Evolutionary conservation across 257 asterid species (phyloP).

Genomic region (Mitragyna speciosa): DNA sequence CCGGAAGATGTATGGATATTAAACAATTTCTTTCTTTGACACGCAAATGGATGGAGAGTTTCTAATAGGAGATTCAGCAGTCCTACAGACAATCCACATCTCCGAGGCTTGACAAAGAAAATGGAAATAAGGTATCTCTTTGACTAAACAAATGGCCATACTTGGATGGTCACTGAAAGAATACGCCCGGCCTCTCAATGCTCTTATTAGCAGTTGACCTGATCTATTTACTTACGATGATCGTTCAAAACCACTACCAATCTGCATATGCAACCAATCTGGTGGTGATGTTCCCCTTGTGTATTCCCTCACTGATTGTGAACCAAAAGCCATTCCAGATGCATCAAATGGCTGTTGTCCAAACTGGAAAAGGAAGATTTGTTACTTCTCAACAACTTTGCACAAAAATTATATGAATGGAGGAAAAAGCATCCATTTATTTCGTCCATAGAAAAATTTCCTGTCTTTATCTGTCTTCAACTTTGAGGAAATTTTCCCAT

Average conservation of each 20-base stretch:
- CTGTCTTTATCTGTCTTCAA: not conserved
- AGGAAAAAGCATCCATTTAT: not conserved
- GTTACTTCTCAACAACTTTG: not conserved
- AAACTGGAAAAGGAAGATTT: conserved; percentile 44
- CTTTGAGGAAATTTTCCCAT: not conserved
- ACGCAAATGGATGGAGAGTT: not conserved
- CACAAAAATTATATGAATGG: not conserved
- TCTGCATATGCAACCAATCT: conserved; percentile 96
- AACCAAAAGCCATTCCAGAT: conserved; percentile 53
- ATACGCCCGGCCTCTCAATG: conserved; percentile 4
- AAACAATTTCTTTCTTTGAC: conserved; percentile 11
- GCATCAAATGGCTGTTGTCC: conserved; percentile 62
- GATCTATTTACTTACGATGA: conserved; percentile 37
- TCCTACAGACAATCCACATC: not conserved
- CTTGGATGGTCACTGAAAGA: conserved; percentile 4
- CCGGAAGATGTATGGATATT: not conserved
- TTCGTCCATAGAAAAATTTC: not conserved
- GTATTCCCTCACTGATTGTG: conserved; percentile 65
- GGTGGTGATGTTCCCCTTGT: conserved; percentile 67
- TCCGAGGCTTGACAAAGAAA: conserved; percentile 1
- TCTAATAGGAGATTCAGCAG: conserved; percentile 7
- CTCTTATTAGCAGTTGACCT: conserved; percentile 8
- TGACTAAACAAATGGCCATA: conserved; percentile 7
- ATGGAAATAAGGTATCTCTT: not conserved
- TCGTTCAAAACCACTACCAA: conserved; percentile 80